A percentile compares a stretch with the other conserved stretches of the same genome.
Evolutionary conservation across 1,139 yeast genomes (phyloP).

Genomic region (Torulaspora globosa): DNA sequence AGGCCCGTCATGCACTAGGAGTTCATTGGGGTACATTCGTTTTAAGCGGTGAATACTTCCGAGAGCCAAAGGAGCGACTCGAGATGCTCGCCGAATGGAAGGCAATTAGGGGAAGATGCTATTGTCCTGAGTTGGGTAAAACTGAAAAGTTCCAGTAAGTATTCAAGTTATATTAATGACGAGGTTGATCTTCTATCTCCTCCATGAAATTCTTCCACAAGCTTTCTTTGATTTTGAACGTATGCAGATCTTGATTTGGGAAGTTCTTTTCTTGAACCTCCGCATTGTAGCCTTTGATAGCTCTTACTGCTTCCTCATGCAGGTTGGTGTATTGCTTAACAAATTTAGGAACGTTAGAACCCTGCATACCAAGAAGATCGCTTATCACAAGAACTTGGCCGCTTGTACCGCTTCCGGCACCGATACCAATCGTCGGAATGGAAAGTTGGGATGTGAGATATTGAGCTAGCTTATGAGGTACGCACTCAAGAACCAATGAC

Average conservation of each 20-base stretch:
- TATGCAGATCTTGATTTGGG: constrained; percentile 61
- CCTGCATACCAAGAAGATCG: constrained; percentile 76
- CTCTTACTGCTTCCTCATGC: constrained; percentile 47
- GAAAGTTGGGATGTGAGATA: constrained; percentile 54
- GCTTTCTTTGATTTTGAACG: constrained; percentile 67
- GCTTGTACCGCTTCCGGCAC: constrained; percentile 80
- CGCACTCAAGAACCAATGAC: constrained; percentile 73
- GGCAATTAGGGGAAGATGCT: constrained; percentile 39
- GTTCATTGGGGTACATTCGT: constrained; percentile 97
- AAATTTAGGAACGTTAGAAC: constrained; percentile 62
- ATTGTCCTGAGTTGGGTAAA: constrained; percentile 53
- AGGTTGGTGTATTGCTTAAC: constrained; percentile 65
- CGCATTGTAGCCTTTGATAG: constrained; percentile 49
- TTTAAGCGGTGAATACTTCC: constrained; percentile 77
- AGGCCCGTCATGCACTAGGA: constrained; percentile 66
- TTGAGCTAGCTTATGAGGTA: constrained; percentile 72
- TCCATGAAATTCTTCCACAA: constrained; percentile 49
- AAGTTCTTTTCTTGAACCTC: constrained; percentile 57
- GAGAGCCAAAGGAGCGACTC: constrained; percentile 67
- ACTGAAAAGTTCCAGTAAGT: constrained; percentile 42
- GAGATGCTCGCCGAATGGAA: constrained; percentile 39
- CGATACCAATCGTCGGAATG: constrained; percentile 91
- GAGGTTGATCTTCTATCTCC: constrained; percentile 5
- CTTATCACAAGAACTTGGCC: constrained; percentile 91
- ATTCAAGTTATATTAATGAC: background rate